These are phyloP conservation scores for Colletotrichum noveboracense DNA, from an alignment of 2,329 filamentous ascomycete genomes.

Conservation along the genomic window DNA sequence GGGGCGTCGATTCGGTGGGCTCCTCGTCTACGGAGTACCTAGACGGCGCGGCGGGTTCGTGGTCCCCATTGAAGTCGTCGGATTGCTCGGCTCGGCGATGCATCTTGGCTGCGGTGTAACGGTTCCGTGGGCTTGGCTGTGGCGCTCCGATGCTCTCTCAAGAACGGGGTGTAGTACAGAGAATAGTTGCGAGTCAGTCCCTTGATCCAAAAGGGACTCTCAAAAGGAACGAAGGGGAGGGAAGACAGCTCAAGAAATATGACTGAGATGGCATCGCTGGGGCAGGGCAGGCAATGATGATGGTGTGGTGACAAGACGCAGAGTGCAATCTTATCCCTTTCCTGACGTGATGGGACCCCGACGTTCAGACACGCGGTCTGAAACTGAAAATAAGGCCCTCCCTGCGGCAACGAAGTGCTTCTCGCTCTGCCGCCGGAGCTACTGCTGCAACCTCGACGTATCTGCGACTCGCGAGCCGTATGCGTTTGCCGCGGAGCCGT, in stretches of 20 bases:
- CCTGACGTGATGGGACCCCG: not conserved
- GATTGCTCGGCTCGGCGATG: not conserved
- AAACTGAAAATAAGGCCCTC: not conserved
- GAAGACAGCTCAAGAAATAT: not conserved
- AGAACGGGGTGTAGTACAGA: not conserved
- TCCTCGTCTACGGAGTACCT: not conserved
- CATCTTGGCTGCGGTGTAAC: conserved; percentile 4
- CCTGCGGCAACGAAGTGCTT: not conserved
- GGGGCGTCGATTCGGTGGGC: conserved; percentile 12
- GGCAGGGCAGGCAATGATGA: not conserved
- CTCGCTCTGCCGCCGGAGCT: not conserved
- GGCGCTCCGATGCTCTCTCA: not conserved
- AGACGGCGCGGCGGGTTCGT: not conserved
- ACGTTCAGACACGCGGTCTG: not conserved
- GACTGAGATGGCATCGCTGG: not conserved
- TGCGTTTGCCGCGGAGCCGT: not conserved
- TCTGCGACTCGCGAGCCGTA: not conserved
- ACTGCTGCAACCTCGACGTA: not conserved
- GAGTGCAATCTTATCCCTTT: conserved; percentile 3
- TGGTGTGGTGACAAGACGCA: not conserved
- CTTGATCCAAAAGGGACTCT: not conserved
- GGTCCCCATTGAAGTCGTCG: not conserved
- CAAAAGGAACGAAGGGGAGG: not conserved
- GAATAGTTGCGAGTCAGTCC: not conserved
- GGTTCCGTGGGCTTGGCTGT: not conserved